A percentile compares a stretch with the other conserved stretches of the same genome.
Conservation (phyloP, 192 early-diverging fungal genomes). For the Obelidium mucronatum region DNA sequence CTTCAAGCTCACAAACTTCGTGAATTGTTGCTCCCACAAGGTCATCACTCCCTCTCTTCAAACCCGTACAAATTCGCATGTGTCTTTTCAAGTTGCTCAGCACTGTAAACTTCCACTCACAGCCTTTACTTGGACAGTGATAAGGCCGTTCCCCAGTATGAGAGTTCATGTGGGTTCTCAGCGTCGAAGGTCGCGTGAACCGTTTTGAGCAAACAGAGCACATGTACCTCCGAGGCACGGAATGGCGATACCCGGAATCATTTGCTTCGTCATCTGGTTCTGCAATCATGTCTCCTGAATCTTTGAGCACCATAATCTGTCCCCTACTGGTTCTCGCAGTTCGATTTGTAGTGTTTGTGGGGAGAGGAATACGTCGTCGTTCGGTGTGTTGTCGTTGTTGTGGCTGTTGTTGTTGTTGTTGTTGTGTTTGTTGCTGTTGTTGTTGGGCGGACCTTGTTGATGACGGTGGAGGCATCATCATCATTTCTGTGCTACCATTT, state of each 20-base stretch:
- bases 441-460: too few relatives aligned
- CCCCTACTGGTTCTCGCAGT: neutral
- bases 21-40: neutral
- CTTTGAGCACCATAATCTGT: conserved; percentile 29
- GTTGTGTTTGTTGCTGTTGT: neutral
- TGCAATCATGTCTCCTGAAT: conserved; percentile 32
- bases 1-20: neutral
- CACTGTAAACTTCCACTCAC: conserved; percentile 42
- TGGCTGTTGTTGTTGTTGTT: neutral
- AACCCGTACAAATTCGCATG: conserved; percentile 35
- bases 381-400: neutral
- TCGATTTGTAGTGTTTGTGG: neutral
- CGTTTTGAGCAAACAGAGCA: conserved; percentile 39
- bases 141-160: conserved; percentile 41
- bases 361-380: neutral
- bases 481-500: too few relatives aligned
- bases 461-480: too few relatives aligned
- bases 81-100: conserved; percentile 41
- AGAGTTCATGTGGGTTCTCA: conserved; percentile 42
- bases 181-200: conserved; percentile 39
- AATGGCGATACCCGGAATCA: neutral
- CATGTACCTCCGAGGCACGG: conserved; percentile 32
- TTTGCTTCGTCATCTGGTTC: conserved; percentile 15
- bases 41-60: neutral
- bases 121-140: conserved; percentile 32